Base-by-base conservation (phyloP, 148 eudicot species). In the Persicaria maculosa region DNA sequence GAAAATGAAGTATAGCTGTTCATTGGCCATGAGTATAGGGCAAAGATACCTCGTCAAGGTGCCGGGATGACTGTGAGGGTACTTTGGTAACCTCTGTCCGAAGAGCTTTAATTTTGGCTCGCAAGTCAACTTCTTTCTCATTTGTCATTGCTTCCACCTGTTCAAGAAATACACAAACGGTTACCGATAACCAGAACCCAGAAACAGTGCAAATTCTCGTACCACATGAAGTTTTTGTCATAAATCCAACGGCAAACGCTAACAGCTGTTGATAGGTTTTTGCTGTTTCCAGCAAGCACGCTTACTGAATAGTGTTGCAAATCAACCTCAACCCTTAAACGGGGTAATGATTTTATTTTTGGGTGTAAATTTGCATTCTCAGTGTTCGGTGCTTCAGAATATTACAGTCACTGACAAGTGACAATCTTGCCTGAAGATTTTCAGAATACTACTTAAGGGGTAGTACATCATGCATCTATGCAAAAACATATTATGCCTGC, bases 61-160 rank as follows among this genome's bases (percentile, higher is more conserved):
- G 77, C 77, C 72, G 79, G 17, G 81, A 76, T 50, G 93, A 84
- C 62, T 80, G 78, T 65, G 92, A 84, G 70, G 98, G 97, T 22
- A 88, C 86, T 82, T 93, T 93, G 15, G 89, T 82, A 76, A 93
- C 95, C 80, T 93, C 98, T 70, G 83, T 69, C 59, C 88, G 89
- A 71, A 93, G 91, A 55, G 97, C 90, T 73, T 89, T 88, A 55
- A 93, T 91, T 80, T 93, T 93, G 50, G 92, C 85, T 36, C 93
- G 93, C 73, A 93, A 80, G 74, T 91, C 98, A 50, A 89, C 91
- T 81, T 93, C 98, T 77, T 93, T 93, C 80, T 93, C 83, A 76
- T 93, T 91, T 50, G 90, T 87, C 78, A 90, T 54, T 72, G 93
- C 78, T 80, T 93, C 98, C 69, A 93, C 98, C 98, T 93, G 76